phyloP scores from a whole-genome alignment of 805 yeast genomes.

The Starmerella roubikii region DNA sequence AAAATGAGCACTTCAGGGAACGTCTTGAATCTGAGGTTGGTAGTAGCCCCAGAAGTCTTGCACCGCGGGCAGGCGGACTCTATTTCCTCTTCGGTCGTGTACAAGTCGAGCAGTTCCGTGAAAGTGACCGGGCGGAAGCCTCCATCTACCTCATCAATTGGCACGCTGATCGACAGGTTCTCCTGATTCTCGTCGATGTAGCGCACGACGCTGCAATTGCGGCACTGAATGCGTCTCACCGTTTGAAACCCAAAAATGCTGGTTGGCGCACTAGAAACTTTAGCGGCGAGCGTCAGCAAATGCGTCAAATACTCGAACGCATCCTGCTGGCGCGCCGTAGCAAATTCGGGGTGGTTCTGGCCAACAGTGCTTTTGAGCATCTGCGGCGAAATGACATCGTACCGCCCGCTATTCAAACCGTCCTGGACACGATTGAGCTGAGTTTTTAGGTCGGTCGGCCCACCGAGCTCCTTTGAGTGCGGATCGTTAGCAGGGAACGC shows the following conservation, averaged over 20 bases:
- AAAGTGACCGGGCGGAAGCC: conserved; percentile 39
- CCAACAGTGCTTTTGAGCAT: conserved; percentile 69
- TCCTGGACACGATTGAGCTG: conserved; percentile 71
- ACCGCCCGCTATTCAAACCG: conserved; percentile 64
- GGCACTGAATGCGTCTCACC: conserved; percentile 49
- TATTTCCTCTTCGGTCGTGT: conserved; percentile 43
- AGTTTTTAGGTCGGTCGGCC: conserved; percentile 51
- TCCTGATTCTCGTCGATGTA: conserved; percentile 45
- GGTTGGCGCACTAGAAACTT: conserved; percentile 23
- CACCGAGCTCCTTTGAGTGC: conserved; percentile 28
- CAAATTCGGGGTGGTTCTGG: conserved; percentile 64
- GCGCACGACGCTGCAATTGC: conserved; percentile 46
- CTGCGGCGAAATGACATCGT: conserved; percentile 56
- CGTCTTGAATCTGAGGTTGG: conserved; percentile 37
- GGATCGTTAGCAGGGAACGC: conserved; percentile 20
- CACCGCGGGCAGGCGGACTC: conserved; percentile 36
- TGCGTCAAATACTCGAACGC: conserved; percentile 78
- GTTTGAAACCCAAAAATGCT: conserved; percentile 49
- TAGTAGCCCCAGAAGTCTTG: conserved; percentile 27
- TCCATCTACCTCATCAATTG: conserved; percentile 29
- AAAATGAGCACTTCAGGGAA: conserved; percentile 61
- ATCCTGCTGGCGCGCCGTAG: conserved; percentile 85
- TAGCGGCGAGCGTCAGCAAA: conserved; percentile 45
- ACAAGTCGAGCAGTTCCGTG: conserved; percentile 36
- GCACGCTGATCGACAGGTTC: conserved; percentile 48